Base-by-base conservation (phyloP, 176 grass and related monocot genomes). In the Tuctoria greenei region DNA sequence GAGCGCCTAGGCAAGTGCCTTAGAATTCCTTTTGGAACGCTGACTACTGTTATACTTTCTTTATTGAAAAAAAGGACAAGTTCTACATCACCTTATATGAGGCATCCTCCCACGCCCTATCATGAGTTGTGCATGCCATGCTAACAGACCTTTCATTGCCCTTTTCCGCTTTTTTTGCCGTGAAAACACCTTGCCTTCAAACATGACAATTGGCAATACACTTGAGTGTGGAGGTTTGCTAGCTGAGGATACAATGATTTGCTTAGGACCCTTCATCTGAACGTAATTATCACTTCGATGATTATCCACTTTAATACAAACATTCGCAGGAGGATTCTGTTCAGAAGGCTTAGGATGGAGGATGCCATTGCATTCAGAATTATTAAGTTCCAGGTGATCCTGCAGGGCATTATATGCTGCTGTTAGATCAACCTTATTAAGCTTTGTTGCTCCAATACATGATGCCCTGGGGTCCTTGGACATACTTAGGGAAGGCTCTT, bases 111-210 rank as follows among this genome's bases (percentile, higher is more conserved):
- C 55, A 79, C 37, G 31, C 26, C 26, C 9, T 1, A 24, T 46
- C 69, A 79, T 64, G 45, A 79, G 8, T 41, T 84, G 75, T 57
- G 38, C 45, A 64, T 69, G 63, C 75, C 69, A 88, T 8, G 81
- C n/a, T 83, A 83, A 63, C 69, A 79, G 75, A 56, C 55, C 44
- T 63, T 20, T 4, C 38, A 58, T 59, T 72, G 75, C 47, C 24
- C 75, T 83, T 84, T 75, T 88, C 45, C 75, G 81, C 39, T 83
- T 88, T 38, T 70, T 88, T 57, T 62, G 45, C 55, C 7, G 27
- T 69, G 70, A 70, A 75, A 38, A 31, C 21, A 79, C 55, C 46
- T 79, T 74, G 10, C 17, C 63, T 56, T 64, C 26, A 11, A 75
- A 74, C 37, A 69, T 88, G 5, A 37, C 43, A 69, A 45, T 16